Evolutionary conservation across 257 asterid genomes (phyloP), one percentile per base, ranked within the genome.

Genomic region (Solanum phureja): DNA sequence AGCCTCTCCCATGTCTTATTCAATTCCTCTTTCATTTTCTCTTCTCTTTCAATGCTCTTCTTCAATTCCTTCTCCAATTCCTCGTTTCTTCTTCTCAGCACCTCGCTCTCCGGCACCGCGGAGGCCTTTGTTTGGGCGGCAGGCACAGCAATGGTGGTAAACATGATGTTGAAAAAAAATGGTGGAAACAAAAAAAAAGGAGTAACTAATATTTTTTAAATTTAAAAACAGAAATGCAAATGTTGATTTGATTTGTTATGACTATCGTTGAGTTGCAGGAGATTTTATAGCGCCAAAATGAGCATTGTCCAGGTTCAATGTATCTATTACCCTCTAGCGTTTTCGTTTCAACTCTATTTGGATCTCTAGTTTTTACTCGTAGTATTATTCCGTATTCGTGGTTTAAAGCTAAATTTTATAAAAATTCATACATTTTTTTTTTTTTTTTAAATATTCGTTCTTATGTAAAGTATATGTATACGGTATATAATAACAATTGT

Each of bases 301-400:
- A 13, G 33, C 31, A 88, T 90, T 52, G 98, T 95, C 98, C 60
- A 93, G 95, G 93, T 95, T 94, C 98, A 95, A 93, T 94, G 98
- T 90, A 95, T 87, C 94, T 92, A 24, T 3, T 31, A 21, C 18
- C 14, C 4, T 72, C 2, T 9, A 11, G 29, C 29, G 13, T 60
- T 23, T 9, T 23, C 29, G 31, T 62, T 60, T 60, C 29, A 23
- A 60, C 29, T 21, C 38, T 7, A 7, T 71, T 71, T 16, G 42
- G 44, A 10, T 72, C n/a, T 72, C 44, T 18, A 72, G n/a, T 69
- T 56, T 56, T 56, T 44, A 44, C 49, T 44, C 14, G 2, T 11
- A 44, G 49, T 11, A 3, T 11, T 29, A 29, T 29, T 29, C 31
- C 31, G 31, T 44, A 44, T 11, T 44, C 14, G 5, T 49, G 23